phyloP scores from a whole-genome alignment of 2,329 filamentous ascomycete species.

The Alternaria ethzedia region DNA sequence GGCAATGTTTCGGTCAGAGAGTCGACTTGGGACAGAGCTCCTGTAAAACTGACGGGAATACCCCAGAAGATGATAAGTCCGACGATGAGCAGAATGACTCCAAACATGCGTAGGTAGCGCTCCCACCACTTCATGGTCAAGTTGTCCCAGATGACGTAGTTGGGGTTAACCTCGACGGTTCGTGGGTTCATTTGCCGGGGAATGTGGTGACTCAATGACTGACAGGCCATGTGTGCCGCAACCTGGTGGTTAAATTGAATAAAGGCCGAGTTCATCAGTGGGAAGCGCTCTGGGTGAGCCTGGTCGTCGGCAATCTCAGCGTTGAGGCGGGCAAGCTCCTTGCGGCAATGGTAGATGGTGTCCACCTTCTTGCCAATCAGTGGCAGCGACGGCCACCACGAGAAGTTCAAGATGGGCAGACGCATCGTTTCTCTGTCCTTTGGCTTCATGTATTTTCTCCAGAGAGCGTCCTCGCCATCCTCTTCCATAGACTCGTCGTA shows the following conservation, averaged over 20 bases:
- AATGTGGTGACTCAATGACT: slow-evolving; percentile 86
- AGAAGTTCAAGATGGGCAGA: slow-evolving; percentile 60
- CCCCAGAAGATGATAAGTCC: slow-evolving; percentile 89
- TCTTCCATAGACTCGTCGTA: slow-evolving; percentile 41
- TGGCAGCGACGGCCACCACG: slow-evolving; percentile 82
- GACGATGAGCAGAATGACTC: slow-evolving; percentile 69
- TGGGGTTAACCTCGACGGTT: slow-evolving; percentile 89
- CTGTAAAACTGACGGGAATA: slow-evolving; percentile 87
- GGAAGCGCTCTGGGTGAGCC: slow-evolving; percentile 81
- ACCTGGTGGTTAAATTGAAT: slow-evolving; percentile 99
- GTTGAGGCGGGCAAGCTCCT: slow-evolving; percentile 85
- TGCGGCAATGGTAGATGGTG: slow-evolving; percentile 88
- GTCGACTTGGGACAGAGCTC: slow-evolving; percentile 78
- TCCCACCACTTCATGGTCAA: slow-evolving; percentile 97
- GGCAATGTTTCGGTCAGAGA: slow-evolving; percentile 68
- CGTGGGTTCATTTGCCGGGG: slow-evolving; percentile 93
- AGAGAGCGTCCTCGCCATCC: slow-evolving; percentile 59
- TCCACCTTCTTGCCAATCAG: slow-evolving; percentile 89
- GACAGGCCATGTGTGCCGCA: slow-evolving; percentile 97
- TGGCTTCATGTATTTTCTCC: slow-evolving; percentile 81
- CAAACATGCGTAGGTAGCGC: slow-evolving; percentile 73
- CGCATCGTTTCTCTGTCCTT: slow-evolving; percentile 87
- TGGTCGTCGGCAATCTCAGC: slow-evolving; percentile 92
- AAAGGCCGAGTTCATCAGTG: slow-evolving; percentile 94
- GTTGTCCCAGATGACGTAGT: slow-evolving; percentile 95